Evolutionary conservation across 352 stramenopile species (phyloP).

Genomic region (Aphanomyces invadans): DNA sequence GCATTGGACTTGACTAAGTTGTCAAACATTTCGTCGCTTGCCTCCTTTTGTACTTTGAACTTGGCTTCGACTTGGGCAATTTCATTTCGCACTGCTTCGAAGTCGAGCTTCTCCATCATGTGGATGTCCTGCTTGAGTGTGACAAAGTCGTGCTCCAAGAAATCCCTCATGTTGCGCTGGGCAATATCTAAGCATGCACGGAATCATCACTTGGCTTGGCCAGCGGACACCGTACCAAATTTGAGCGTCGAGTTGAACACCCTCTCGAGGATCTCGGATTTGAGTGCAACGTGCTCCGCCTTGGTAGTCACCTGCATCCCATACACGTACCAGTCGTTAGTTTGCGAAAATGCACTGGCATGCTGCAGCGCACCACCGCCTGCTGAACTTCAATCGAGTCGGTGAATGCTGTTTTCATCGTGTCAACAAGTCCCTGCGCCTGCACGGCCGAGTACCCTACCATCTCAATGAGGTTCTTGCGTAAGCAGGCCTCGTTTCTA

Average conservation of each 20-base stretch:
- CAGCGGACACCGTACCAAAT: slow-evolving; percentile 42
- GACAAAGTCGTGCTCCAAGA: slow-evolving; percentile 84
- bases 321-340: slow-evolving; percentile 1
- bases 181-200: slow-evolving; percentile 54
- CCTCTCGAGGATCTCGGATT: slow-evolving; percentile 77
- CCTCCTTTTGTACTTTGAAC: slow-evolving; percentile 10
- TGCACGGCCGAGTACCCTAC: slow-evolving; percentile 20
- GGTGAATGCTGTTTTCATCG: slow-evolving; percentile 12
- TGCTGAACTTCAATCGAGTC: slow-evolving; percentile 16
- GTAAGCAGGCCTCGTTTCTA: too few relatives aligned
- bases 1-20: slow-evolving; percentile 11
- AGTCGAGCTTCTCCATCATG: slow-evolving; percentile 87
- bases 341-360: not conserved
- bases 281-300: slow-evolving; percentile 77
- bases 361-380: slow-evolving; percentile 1
- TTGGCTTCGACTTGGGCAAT: slow-evolving; percentile 85
- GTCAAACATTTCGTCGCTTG: slow-evolving; percentile 19
- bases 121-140: slow-evolving; percentile 86
- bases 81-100: slow-evolving; percentile 84
- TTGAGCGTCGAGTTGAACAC: slow-evolving; percentile 88
- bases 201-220: not conserved
- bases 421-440: slow-evolving; percentile 20
- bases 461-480: not conserved
- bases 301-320: slow-evolving; percentile 70
- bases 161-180: slow-evolving; percentile 78